A percentile compares a stretch with the other conserved stretches of the same genome.
phyloP scores from a whole-genome alignment of 208 protist species.

The Novymonas esmeraldas region DNA sequence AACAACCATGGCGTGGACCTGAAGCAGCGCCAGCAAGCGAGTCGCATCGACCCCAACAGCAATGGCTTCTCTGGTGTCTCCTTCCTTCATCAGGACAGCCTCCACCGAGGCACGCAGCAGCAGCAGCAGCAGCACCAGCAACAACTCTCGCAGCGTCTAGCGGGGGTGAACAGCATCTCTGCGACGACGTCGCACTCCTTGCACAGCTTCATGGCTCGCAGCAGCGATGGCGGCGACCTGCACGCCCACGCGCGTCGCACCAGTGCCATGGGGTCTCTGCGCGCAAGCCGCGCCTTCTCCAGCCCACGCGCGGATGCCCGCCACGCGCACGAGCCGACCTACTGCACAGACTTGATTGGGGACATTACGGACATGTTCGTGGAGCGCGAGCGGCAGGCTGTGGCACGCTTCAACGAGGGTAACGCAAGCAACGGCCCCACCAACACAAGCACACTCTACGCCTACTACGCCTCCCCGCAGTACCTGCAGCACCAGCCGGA shows the following conservation, averaged over 20 bases:
- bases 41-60: constrained; percentile 31
- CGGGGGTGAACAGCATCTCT: constrained; percentile 19
- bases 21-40: constrained; percentile 59
- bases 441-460: constrained; percentile 47
- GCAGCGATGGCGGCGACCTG: constrained; percentile 22
- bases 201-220: constrained; percentile 22
- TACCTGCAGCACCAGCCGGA: constrained; percentile 91
- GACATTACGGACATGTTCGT: constrained; percentile 87
- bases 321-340: constrained; percentile 63
- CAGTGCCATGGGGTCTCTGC: constrained; percentile 6
- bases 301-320: constrained; percentile 49
- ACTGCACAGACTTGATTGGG: constrained; percentile 78
- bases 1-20: constrained; percentile 37
- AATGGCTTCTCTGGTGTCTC: constrained; percentile 21
- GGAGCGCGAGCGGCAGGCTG: constrained; percentile 63
- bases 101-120: constrained; percentile 25
- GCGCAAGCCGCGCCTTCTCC: constrained; percentile 17
- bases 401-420: constrained; percentile 61
- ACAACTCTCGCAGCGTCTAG: constrained; percentile 38
- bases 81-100: constrained; percentile 19
- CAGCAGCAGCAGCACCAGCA: constrained; percentile 24
- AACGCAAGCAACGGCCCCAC: constrained; percentile 35
- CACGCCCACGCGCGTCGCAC: constrained; percentile 23
- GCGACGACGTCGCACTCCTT: constrained; percentile 22
- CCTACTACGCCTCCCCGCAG: constrained; percentile 71